Base-by-base conservation (phyloP, 345 rosid species). In the Rhodomyrtus tomentosa region DNA sequence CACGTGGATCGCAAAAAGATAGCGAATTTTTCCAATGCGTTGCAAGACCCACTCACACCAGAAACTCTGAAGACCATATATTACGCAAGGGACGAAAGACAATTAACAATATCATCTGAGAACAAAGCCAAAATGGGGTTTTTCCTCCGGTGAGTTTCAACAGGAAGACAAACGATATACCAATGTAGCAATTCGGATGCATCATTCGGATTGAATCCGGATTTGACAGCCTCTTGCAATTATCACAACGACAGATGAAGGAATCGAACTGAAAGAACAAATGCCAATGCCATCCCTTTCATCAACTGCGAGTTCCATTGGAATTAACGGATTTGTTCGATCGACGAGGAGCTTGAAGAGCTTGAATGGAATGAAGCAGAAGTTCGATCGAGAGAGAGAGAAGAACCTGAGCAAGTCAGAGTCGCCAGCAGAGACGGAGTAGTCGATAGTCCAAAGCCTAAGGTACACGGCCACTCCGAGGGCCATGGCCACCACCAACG, bases 361-460 rank as follows among this genome's bases (percentile, higher is more conserved):
- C 79, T 68, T 22, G 7, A 18, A 36, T 10, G 45, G 79, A 68
- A 18, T 36, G 2, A 36, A 68, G 45, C 79, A 68, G 79, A 36
- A 22, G 27, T 22, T 55, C 74, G 21, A 8, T 5, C 45, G 3
- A 5, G 58, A 36, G 7, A 82, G 48, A 38, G 76, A 59, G 24
- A n/a, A 59, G 56, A 79, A 95, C 98, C 98, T 95, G 83, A 95
- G 40, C 86, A 92, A 84, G 48, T 95, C 95, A 15, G 95, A 72
- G 82, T 95, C 98, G 55, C 83, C 91, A 27, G 95, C 89, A 21
- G 98, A 92, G 83, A 92, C 85, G 81, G 92, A 88, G 86, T 94
- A 93, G 83, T 95, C 98, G 82, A 93, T 91, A 0, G 94, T 86
- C 98, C 98, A 95, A 2, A 95, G 98, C 88, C 91, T 91, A 51